Conservation (phyloP, 148 eudicot genomes). For the Heliosperma pusillum region DNA sequence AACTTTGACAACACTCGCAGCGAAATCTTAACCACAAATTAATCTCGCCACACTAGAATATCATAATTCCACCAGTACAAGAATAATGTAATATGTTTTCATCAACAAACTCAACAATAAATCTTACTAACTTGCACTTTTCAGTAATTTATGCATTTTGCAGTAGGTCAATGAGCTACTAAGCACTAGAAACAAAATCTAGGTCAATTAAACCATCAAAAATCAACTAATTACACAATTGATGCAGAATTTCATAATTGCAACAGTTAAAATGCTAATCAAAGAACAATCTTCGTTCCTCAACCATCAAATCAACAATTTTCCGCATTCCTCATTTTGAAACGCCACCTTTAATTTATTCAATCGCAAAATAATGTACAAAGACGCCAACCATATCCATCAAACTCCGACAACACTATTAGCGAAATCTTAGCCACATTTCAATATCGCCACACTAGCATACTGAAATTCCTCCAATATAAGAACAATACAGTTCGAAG, state of each 20-base stretch:
- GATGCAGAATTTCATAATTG: neutral
- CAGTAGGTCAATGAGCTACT: neutral
- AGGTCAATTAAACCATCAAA: conserved; percentile 11
- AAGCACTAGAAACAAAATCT: neutral
- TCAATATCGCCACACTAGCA: neutral
- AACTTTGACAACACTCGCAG: neutral
- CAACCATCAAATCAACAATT: neutral
- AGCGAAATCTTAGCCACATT: neutral
- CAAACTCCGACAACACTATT: neutral
- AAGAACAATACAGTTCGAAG: neutral
- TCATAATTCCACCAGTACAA: neutral
- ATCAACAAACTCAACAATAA: neutral
- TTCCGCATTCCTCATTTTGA: neutral
- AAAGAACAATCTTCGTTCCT: too few relatives aligned
- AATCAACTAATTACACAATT: neutral
- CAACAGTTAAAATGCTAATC: neutral
- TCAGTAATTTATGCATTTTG: neutral
- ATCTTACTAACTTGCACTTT: too few relatives aligned
- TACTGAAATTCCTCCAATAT: neutral
- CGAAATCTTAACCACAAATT: neutral
- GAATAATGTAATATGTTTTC: neutral
- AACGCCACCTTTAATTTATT: neutral
- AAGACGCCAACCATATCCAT: neutral
- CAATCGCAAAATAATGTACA: neutral
- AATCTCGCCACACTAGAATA: neutral